phyloP scores from a whole-genome alignment of 2,329 filamentous ascomycete species.

The Venturiaceae sp. region DNA sequence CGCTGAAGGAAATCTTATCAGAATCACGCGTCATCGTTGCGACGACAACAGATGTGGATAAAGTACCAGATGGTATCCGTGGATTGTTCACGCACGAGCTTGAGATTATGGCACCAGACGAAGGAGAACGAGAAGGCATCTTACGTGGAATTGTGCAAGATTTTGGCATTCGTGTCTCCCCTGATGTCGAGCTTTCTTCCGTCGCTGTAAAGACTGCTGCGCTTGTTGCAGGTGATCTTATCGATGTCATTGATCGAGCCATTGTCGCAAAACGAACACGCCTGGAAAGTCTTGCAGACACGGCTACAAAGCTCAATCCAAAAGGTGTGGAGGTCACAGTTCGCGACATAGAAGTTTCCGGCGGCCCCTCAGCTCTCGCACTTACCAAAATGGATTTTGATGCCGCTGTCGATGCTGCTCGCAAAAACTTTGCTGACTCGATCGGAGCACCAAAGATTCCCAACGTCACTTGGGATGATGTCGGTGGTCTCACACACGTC shows the following conservation, averaged over 20 bases:
- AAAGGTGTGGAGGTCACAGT: conserved; percentile 44
- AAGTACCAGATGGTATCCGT: conserved; percentile 81
- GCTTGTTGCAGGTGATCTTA: conserved; percentile 84
- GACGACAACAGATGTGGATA: conserved; percentile 91
- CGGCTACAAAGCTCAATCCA: conserved; percentile 24
- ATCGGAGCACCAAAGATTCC: conserved; percentile 98
- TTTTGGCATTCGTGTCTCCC: conserved; percentile 64
- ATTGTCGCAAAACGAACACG: conserved; percentile 66
- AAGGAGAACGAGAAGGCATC: conserved; percentile 83
- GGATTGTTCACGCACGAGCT: conserved; percentile 93
- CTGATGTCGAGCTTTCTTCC: conserved; percentile 72
- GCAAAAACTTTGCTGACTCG: conserved; percentile 95
- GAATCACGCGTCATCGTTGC: conserved; percentile 77
- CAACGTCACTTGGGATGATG: conserved; percentile 93
- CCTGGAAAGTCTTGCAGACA: conserved; percentile 59
- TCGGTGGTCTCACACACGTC: conserved; percentile 84
- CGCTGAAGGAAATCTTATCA: conserved; percentile 74
- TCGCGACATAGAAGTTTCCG: conserved; percentile 79
- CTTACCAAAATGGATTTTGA: conserved; percentile 81
- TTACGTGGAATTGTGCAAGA: conserved; percentile 69
- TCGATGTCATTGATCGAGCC: conserved; percentile 89
- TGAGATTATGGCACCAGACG: conserved; percentile 86
- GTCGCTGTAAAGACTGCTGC: conserved; percentile 94
- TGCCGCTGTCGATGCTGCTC: conserved; percentile 83
- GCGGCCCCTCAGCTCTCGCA: conserved; percentile 67